Conservation (phyloP, 352 stramenopile genomes). For the Discostella stelligera region DNA sequence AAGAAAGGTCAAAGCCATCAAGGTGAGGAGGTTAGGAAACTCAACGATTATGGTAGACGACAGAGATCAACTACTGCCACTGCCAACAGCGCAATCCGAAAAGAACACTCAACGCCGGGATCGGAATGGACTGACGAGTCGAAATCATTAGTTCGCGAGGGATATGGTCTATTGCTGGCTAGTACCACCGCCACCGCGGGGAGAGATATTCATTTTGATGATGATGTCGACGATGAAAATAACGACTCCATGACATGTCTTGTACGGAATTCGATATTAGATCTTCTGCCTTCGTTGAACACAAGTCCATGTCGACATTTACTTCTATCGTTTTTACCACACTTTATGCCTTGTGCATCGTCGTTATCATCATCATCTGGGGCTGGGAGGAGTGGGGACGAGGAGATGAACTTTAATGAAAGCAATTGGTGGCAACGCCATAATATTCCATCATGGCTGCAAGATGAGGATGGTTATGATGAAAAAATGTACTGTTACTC, state of each 20-base stretch:
- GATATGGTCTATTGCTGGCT: constrained; percentile 19
- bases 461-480: constrained; percentile 8
- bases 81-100: neutral
- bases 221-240: neutral
- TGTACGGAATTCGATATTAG: constrained; percentile 26
- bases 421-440: constrained; percentile 1
- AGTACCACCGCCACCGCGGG: neutral
- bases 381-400: neutral
- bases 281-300: constrained; percentile 26
- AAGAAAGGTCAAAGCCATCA: neutral
- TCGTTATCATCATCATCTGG: neutral
- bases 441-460: constrained; percentile 17
- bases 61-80: too few species aligned
- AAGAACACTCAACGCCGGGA: constrained; percentile 3
- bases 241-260: constrained; percentile 17
- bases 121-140: constrained; percentile 21
- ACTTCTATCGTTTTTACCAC: constrained; percentile 30
- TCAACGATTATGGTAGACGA: too few species aligned
- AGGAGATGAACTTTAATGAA: too few species aligned
- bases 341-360: constrained; percentile 28
- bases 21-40: neutral
- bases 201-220: neutral
- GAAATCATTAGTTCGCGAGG: constrained; percentile 30
- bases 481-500: neutral
- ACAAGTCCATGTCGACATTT: constrained; percentile 29